Base-by-base conservation (phyloP, 1,284 basidiomycete species). In the Irpex sp. region DNA sequence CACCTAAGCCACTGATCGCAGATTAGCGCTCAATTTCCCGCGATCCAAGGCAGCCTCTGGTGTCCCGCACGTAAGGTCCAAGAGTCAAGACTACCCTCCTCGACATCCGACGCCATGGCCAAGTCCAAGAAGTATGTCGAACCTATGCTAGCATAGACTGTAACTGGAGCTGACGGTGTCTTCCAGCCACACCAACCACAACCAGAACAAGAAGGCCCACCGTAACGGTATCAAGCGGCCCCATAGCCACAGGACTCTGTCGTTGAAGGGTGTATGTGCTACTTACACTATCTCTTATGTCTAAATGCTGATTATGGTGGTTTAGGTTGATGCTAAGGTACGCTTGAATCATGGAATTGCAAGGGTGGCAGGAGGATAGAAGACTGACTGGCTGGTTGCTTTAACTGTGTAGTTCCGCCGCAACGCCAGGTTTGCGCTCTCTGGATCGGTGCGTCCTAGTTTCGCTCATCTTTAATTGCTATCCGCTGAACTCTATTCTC, bases 201-300 rank as follows among this genome's bases (percentile, higher is more conserved):
- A 97, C 86, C 95, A 97, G 84, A 92, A 72, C 83, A 85, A 85
- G 78, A 95, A 95, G 86, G 95, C 97, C 73, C 97, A 99, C 86
- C 89, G 92, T 69, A 99, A 99, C 84, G 97, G 95, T 76, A 96
- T 97, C 83, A 94, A 90, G 81, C 87, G 83, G 77, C 89, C 92
- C 63, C 81, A 84, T 78, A 86, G 86, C 68, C 83, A 88, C 78
- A 81, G 89, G 75, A 89, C 93, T 75, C 86, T 90, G 68, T 96
- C 93, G 63, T 76, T 94, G 82, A 95, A 90, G 82, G 96, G 96
- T 86, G 97, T 94, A 83, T 69, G 90, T 89, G 5, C 36, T 9
- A 46, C 11, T n/a, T 53, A 26, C 49, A 9, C 49, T 51, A 17
- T 19, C 6, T 19, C 47, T 26, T 6, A 26, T 64, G 56, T 57